Percentiles rank a stretch among this genome's conserved stretches.
phyloP scores from a whole-genome alignment of 2,329 filamentous ascomycete species.

The Gaeumannomyces sp. region DNA sequence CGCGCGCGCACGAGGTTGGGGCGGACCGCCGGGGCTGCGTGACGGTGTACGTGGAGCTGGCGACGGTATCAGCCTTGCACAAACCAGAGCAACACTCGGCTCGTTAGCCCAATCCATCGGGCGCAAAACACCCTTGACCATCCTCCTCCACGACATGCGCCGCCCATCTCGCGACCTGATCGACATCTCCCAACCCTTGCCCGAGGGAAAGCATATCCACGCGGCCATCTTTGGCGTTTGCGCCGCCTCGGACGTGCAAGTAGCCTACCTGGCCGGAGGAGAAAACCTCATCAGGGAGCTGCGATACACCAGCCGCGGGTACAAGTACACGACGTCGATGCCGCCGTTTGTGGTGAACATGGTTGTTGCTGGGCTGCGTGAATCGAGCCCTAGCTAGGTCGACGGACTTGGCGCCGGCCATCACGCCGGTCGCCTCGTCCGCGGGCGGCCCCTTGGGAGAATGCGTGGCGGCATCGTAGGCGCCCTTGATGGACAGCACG shows the following conservation, averaged over 20 bases:
- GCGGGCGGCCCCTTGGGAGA: conserved; percentile 31
- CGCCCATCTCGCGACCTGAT: conserved; percentile 4
- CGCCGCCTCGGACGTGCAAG: conserved; percentile 9
- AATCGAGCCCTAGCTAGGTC: too few species aligned
- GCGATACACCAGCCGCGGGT: conserved; percentile 13
- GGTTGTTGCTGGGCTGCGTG: conserved; percentile 7
- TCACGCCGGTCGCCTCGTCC: conserved; percentile 35
- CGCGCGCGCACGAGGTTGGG: neutral
- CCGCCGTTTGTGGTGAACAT: conserved; percentile 14
- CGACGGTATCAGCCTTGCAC: neutral
- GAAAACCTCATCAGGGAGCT: conserved; percentile 13
- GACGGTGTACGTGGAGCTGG: neutral
- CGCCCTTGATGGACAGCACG: conserved; percentile 49
- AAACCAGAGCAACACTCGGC: neutral
- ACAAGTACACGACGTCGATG: conserved; percentile 13
- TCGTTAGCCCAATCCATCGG: neutral
- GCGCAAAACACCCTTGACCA: conserved; percentile 8
- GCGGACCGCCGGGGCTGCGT: neutral
- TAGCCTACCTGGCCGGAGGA: conserved; percentile 12
- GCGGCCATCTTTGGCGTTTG: conserved; percentile 11
- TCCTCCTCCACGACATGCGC: conserved; percentile 12
- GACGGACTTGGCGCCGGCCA: conserved; percentile 35
- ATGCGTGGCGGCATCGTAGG: too few species aligned
- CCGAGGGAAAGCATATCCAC: conserved; percentile 2
- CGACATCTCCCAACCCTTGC: neutral